Evolutionary conservation across 176 grass and related monocot species (phyloP).

Genomic region (Aegilops bicornis): DNA sequence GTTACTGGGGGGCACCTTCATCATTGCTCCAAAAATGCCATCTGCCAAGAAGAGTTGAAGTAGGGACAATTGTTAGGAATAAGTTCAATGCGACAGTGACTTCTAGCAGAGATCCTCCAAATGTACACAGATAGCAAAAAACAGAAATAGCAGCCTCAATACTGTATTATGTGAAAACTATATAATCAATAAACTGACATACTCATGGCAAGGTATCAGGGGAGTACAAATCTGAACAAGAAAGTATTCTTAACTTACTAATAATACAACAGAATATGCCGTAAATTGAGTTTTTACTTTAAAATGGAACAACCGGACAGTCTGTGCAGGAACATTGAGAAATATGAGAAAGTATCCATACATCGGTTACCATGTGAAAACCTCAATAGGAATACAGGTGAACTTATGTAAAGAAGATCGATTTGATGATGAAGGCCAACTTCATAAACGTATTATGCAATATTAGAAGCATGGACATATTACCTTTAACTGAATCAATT

Average conservation of each 20-base stretch:
- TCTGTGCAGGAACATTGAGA: background rate
- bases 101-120: background rate
- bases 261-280: background rate
- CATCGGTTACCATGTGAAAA: background rate
- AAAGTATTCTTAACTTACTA: background rate
- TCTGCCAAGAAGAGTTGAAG: constrained; percentile 48
- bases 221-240: background rate
- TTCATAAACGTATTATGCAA: background rate
- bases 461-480: constrained; percentile 8
- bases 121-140: background rate
- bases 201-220: background rate
- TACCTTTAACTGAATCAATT: constrained; percentile 73
- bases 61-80: constrained; percentile 6
- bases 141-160: background rate
- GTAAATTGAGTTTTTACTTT: no score
- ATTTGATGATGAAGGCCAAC: background rate
- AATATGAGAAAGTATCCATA: background rate
- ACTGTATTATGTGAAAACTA: background rate
- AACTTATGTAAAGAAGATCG: background rate
- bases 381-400: background rate
- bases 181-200: background rate
- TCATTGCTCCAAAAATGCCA: constrained; percentile 97
- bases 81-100: background rate
- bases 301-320: no score
- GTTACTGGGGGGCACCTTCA: constrained; percentile 66